Base-by-base conservation (phyloP, 768 basidiomycete species). In the Holtermannia corniformis region DNA sequence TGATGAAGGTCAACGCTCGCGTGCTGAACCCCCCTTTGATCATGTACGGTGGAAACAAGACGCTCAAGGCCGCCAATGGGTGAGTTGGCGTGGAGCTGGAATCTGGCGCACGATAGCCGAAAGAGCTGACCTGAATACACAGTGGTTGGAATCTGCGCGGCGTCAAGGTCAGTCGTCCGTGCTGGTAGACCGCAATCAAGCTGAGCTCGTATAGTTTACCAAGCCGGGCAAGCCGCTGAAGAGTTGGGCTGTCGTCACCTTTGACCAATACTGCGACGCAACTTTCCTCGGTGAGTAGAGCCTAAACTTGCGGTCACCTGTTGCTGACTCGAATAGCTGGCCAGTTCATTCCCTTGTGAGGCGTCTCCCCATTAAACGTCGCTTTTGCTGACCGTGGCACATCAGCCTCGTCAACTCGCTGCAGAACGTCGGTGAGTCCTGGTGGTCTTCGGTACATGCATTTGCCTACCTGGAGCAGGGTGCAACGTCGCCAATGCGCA, bases 91-190 rank as follows among this genome's bases (percentile, higher is more conserved):
- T n/a, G n/a, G n/a, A n/a, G n/a, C n/a, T n/a, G n/a, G n/a, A n/a
- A n/a, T n/a, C n/a, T n/a, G n/a, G n/a, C n/a, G n/a, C n/a, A n/a
- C n/a, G n/a, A n/a, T n/a, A n/a, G n/a, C n/a, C n/a, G n/a, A n/a
- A n/a, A n/a, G n/a, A n/a, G n/a, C n/a, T n/a, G n/a, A n/a, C n/a
- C n/a, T n/a, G n/a, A n/a, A n/a, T n/a, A n/a, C n/a, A n/a, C n/a
- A n/a, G n/a, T 16, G 54, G 54, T 10, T 73, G 72, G 72, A 65
- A 68, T 37, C 52, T 73, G 2, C 44, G 57, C 40, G 65, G 64
- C n/a, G 70, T 64, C 41, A 47, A 47, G 37, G 65, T 59, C 21
- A 50, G 65, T 48, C 43, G 10, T 40, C 23, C 23, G 3, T 16
- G 19, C 27, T 44, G 27, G 3, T 14, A 28, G 37, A 10, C 21